Base-by-base conservation (phyloP, 2,329 filamentous ascomycete genomes). In the Endocalyx cinctus region DNA sequence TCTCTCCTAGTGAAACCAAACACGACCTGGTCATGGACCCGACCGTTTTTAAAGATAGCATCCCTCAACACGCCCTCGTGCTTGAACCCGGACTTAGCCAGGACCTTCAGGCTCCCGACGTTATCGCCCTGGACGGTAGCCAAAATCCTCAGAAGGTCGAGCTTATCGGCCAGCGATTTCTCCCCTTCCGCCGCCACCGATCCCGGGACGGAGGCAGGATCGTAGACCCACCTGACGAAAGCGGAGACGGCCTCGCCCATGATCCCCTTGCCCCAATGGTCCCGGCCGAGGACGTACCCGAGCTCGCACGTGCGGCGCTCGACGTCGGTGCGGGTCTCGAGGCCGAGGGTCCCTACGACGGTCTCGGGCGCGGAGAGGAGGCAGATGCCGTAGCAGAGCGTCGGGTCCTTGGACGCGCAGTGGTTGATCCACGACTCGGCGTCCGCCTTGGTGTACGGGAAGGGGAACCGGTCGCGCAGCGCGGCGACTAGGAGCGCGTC, bases 261-360 rank as follows among this genome's bases (percentile, higher is more conserved):
- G 35, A 69, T 59, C 1, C 72, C 71, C 18, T 56, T 58, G 1
- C 70, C 67, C 70, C 70, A 70, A 29, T 57, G 51, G 10, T 51
- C 43, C 23, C 52, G 55, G 1, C 56, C 62, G 16, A 70, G 25
- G 60, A 64, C 73, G 54, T 74, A 76, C 5, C 70, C 72, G 1
- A 75, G 6, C 52, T 74, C 67, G 47, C 61, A 60, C 4, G 60
- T 67, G 29, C 61, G 55, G 29, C 59, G 56, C 42, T 57, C 59
- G 37, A 69, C 56, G 43, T 66, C 53, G 33, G 69, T 63, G 11
- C 42, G 46, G 4, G 54, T 41, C 26, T 52, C 54, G 26, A 71
- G 45, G 23, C 68, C 64, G 10, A 72, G 53, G 35, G 49, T 51
- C 29, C 72, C 72, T 7, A 63, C 48, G 31, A 8, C 20, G 20